These are phyloP conservation scores for Euclidium syriacum DNA, from an alignment of 345 rosid genomes.

Conservation along the genomic window DNA sequence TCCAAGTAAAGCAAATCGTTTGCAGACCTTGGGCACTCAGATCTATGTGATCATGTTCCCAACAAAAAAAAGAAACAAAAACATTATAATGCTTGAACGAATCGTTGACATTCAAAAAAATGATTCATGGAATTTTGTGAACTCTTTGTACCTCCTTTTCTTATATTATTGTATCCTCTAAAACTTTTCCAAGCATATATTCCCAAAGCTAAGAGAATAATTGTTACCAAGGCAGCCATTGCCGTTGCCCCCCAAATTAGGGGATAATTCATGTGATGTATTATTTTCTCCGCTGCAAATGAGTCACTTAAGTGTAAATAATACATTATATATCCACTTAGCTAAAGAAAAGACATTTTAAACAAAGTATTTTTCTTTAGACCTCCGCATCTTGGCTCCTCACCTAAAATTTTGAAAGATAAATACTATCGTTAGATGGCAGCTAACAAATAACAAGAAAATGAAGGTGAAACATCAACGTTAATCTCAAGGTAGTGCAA, in stretches of 20 bases:
- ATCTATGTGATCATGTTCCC: not conserved
- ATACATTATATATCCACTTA: not conserved
- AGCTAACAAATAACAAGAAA: not conserved
- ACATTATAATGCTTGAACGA: not conserved
- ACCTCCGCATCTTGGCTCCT: slow-evolving; percentile 18
- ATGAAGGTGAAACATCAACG: not conserved
- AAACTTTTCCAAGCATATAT: slow-evolving; percentile 30
- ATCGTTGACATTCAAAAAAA: not conserved
- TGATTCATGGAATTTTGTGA: not conserved
- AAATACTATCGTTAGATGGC: not conserved
- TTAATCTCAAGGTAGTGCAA: not conserved
- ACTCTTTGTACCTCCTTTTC: not conserved
- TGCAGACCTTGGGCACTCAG: slow-evolving; percentile 4
- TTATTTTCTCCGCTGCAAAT: slow-evolving; percentile 11
- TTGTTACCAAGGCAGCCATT: slow-evolving; percentile 6
- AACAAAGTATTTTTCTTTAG: not conserved
- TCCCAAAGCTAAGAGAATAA: slow-evolving; percentile 19
- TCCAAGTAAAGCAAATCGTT: slow-evolving; percentile 18
- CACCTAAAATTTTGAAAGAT: not conserved
- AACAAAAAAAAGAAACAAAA: not conserved
- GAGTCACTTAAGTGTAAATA: too few relatives aligned
- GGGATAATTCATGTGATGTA: not conserved
- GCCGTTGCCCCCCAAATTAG: not conserved
- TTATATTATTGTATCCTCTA: not conserved
- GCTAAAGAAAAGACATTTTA: not conserved